phyloP scores from a whole-genome alignment of 179 eudicot species.

The Beta macrorhiza region DNA sequence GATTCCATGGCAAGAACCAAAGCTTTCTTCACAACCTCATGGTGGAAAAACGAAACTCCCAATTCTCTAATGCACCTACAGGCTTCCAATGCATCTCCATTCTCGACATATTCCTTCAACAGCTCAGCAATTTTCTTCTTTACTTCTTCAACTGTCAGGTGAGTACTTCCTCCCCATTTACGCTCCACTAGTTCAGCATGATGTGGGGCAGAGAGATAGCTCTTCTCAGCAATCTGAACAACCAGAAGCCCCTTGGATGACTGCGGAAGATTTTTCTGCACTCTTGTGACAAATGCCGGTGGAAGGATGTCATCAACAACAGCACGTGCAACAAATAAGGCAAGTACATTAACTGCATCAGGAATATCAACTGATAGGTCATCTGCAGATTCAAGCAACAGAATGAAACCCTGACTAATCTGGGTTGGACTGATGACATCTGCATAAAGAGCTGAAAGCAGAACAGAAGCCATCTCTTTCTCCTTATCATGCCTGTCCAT shows the following conservation, averaged over 20 bases:
- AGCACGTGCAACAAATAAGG: slow-evolving; percentile 85
- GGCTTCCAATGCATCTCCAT: slow-evolving; percentile 81
- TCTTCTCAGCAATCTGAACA: slow-evolving; percentile 81
- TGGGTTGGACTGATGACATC: slow-evolving; percentile 77
- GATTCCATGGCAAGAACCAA: slow-evolving; percentile 82
- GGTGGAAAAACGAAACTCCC: slow-evolving; percentile 88
- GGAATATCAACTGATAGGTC: slow-evolving; percentile 87
- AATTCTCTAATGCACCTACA: slow-evolving; percentile 86
- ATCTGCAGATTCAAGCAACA: slow-evolving; percentile 92
- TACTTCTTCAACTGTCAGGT: slow-evolving; percentile 84
- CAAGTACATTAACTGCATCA: slow-evolving; percentile 79
- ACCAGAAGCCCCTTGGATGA: slow-evolving; percentile 73
- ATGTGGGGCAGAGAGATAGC: slow-evolving; percentile 99
- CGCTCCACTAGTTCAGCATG: slow-evolving; percentile 94
- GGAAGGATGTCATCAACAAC: slow-evolving; percentile 98
- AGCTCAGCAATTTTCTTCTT: slow-evolving; percentile 78
- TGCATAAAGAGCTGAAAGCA: slow-evolving; percentile 83
- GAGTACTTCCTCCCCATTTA: slow-evolving; percentile 95
- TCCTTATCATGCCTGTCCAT: slow-evolving; percentile 98
- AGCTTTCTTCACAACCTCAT: slow-evolving; percentile 94
- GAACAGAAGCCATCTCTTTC: slow-evolving; percentile 98
- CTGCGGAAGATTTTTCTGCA: slow-evolving; percentile 55
- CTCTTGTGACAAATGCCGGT: slow-evolving; percentile 76
- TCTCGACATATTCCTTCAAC: slow-evolving; percentile 76
- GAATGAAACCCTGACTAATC: slow-evolving; percentile 83